These are phyloP conservation scores for Neofusicoccum umdonicola DNA, from an alignment of 2,329 filamentous ascomycete species.

Conservation along the genomic window DNA sequence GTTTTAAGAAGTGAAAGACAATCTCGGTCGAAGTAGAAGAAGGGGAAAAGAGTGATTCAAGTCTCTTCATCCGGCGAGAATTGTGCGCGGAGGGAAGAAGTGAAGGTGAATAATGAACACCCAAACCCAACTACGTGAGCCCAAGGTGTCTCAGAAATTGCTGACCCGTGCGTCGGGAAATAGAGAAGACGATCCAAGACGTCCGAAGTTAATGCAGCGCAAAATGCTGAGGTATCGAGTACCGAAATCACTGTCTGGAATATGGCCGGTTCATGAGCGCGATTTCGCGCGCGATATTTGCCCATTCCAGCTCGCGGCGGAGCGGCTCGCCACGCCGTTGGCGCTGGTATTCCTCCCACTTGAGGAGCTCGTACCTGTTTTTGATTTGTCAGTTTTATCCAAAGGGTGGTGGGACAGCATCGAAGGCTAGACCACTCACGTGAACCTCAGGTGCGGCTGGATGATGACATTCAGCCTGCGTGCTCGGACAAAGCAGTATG, in stretches of 20 bases:
- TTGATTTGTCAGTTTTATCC: slow-evolving; percentile 2
- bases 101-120: not conserved
- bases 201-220: not conserved
- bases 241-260: slow-evolving; percentile 50
- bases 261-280: slow-evolving; percentile 96
- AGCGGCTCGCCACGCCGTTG: slow-evolving; percentile 53
- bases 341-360: slow-evolving; percentile 84
- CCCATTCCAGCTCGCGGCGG: slow-evolving; percentile 86
- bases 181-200: not conserved
- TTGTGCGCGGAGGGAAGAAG: not conserved
- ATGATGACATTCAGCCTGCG: slow-evolving; percentile 95
- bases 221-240: not conserved
- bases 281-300: slow-evolving; percentile 82
- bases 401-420: not conserved
- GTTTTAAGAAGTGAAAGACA: not conserved
- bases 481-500: slow-evolving; percentile 94
- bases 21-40: not conserved
- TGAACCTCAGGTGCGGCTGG: slow-evolving; percentile 91
- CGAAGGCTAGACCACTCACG: slow-evolving; percentile 46
- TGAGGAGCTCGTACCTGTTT: slow-evolving; percentile 76
- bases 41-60: not conserved
- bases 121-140: not conserved
- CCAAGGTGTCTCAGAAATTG: not conserved
- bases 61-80: not conserved
- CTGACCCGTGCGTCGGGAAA: not conserved